A percentile compares a stretch with the other conserved stretches of the same genome.
phyloP scores from a whole-genome alignment of 179 eudicot species.

The Corrigiola litoralis region DNA sequence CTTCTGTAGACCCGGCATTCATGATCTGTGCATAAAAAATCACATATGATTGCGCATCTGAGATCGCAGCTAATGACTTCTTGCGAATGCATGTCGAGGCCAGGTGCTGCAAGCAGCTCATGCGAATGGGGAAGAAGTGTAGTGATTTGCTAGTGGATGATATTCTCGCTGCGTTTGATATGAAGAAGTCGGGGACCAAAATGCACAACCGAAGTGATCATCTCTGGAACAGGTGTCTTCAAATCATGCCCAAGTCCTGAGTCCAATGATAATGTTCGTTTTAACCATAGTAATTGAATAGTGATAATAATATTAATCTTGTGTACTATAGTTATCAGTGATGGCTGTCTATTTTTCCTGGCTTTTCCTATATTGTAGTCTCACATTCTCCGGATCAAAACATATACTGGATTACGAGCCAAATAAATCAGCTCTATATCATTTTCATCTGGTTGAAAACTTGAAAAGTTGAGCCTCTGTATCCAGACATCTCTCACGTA shows the following conservation, averaged over 20 bases:
- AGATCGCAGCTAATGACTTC: slow-evolving; percentile 1
- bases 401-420: too few species aligned
- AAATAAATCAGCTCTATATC: too few species aligned
- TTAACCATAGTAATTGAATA: too few species aligned
- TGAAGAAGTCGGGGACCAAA: background rate
- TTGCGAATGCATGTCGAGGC: slow-evolving; percentile 1
- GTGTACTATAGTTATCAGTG: too few species aligned
- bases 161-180: background rate
- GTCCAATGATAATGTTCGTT: background rate
- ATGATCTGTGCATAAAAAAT: background rate
- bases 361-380: too few species aligned
- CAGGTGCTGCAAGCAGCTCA: slow-evolving; percentile 6
- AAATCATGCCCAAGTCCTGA: background rate
- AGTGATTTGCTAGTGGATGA: background rate
- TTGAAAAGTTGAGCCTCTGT: too few species aligned
- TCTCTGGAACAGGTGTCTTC: slow-evolving; percentile 11
- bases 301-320: too few species aligned
- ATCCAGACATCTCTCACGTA: too few species aligned
- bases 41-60: slow-evolving; percentile 1
- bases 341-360: too few species aligned
- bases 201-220: slow-evolving; percentile 18
- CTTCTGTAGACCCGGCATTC: background rate
- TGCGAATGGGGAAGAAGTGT: slow-evolving; percentile 10
- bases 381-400: too few species aligned
- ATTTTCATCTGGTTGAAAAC: too few species aligned